Evolutionary conservation across 805 yeast species (phyloP).

Genomic region (Saccharomyces eubayanus): DNA sequence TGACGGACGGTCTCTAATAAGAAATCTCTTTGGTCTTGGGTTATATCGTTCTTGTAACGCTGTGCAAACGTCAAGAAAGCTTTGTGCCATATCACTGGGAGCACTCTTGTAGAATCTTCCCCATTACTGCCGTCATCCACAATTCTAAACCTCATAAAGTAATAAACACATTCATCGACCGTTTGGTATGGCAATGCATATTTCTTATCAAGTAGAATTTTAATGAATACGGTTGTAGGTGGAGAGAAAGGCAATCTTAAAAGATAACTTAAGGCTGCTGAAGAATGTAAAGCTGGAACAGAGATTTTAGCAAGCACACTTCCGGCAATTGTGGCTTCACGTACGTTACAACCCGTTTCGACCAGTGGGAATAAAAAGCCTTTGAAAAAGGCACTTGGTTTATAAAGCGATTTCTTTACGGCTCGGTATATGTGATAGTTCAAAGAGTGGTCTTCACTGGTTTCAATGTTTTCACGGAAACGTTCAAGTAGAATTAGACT

Average conservation of each 20-base stretch:
- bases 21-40: constrained; percentile 97
- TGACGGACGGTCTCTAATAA: constrained; percentile 83
- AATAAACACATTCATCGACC: constrained; percentile 86
- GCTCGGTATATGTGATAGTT: constrained; percentile 92
- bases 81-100: constrained; percentile 97
- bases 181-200: constrained; percentile 97
- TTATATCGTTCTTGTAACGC: constrained; percentile 91
- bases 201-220: constrained; percentile 84
- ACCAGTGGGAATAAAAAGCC: constrained; percentile 90
- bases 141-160: constrained; percentile 82
- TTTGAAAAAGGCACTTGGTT: constrained; percentile 95
- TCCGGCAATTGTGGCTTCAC: constrained; percentile 93
- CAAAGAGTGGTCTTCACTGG: constrained; percentile 64
- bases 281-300: constrained; percentile 89
- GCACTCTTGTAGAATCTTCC: constrained; percentile 37
- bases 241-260: constrained; percentile 78
- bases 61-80: constrained; percentile 92
- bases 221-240: constrained; percentile 81
- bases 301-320: constrained; percentile 84
- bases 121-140: constrained; percentile 38
- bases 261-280: constrained; percentile 86
- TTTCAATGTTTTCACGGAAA: constrained; percentile 63
- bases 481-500: constrained; percentile 59
- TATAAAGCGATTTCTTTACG: constrained; percentile 83
- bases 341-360: constrained; percentile 77